Percentiles rank a stretch among this genome's conserved stretches.
Evolutionary conservation across 1,284 basidiomycete genomes (phyloP).

Genomic region (Sporisorium scitamineum): DNA sequence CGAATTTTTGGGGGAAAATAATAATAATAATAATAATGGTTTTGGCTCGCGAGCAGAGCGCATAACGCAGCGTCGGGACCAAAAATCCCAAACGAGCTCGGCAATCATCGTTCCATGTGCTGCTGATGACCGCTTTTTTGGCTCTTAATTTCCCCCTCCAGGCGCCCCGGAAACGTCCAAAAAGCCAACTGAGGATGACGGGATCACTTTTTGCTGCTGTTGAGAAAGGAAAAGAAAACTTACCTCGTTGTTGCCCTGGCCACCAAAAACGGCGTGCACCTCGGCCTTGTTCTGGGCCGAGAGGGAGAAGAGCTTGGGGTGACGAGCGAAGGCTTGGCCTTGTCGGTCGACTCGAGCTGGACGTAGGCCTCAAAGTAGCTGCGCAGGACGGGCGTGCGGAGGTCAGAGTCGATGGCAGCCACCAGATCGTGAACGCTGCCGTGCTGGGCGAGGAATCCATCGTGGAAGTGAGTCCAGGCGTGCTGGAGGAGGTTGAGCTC

Average conservation of each 20-base stretch:
- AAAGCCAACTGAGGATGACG: slow-evolving; percentile 6
- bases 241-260: slow-evolving; percentile 95
- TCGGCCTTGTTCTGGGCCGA: slow-evolving; percentile 79
- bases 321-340: slow-evolving; percentile 74
- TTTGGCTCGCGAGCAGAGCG: not conserved
- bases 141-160: slow-evolving; percentile 12
- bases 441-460: slow-evolving; percentile 45
- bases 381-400: slow-evolving; percentile 80
- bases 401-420: slow-evolving; percentile 80
- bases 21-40: too few species aligned
- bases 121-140: not conserved
- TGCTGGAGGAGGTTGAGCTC: slow-evolving; percentile 77
- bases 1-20: slow-evolving; percentile 40
- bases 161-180: slow-evolving; percentile 6
- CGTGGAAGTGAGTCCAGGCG: slow-evolving; percentile 56
- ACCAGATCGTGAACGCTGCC: slow-evolving; percentile 83
- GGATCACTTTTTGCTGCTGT: not conserved
- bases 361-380: slow-evolving; percentile 85
- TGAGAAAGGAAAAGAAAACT: slow-evolving; percentile 45
- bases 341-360: slow-evolving; percentile 76
- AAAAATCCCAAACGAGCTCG: not conserved
- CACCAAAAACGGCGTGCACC: slow-evolving; percentile 93
- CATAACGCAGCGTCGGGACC: slow-evolving; percentile 3
- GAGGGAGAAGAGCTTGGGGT: slow-evolving; percentile 79
- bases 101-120: slow-evolving; percentile 3